A percentile compares a stretch with the other conserved stretches of the same genome.
Evolutionary conservation across 805 yeast genomes (phyloP).

Genomic region (Wickerhamiella parazyma): DNA sequence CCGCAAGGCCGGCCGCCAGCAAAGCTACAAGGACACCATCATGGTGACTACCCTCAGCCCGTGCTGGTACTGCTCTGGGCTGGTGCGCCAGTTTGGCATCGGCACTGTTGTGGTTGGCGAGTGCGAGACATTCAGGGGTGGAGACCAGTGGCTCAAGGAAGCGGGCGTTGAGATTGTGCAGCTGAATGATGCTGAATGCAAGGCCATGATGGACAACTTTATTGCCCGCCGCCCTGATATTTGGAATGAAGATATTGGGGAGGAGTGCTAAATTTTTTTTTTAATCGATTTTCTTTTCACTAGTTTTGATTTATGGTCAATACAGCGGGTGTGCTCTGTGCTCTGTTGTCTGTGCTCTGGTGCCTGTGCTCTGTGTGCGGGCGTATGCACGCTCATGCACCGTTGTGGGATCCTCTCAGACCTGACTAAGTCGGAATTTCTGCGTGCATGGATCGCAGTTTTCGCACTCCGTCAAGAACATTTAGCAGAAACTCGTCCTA

Average conservation of each 20-base stretch:
- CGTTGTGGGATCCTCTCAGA: neutral
- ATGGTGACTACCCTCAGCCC: conserved; percentile 89
- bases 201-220: conserved; percentile 60
- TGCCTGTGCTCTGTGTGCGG: no score
- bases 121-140: conserved; percentile 69
- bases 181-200: conserved; percentile 25
- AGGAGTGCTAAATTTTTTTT: neutral
- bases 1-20: conserved; percentile 80
- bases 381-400: neutral
- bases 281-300: no score
- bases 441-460: conserved; percentile 6
- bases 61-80: conserved; percentile 92
- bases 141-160: conserved; percentile 54
- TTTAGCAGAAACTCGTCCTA: conserved; percentile 4
- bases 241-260: conserved; percentile 31
- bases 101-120: conserved; percentile 84
- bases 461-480: conserved; percentile 8
- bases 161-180: conserved; percentile 43
- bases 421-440: conserved; percentile 7
- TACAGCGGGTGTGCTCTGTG: no score
- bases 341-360: no score
- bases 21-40: conserved; percentile 69
- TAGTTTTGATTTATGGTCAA: no score
- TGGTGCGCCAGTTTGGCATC: conserved; percentile 77
- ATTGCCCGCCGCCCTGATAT: conserved; percentile 39